Percentiles rank a stretch among this genome's conserved stretches.
Evolutionary conservation across 108 stramenopile species (phyloP).

Genomic region (Cylindrotheca fusiformis): DNA sequence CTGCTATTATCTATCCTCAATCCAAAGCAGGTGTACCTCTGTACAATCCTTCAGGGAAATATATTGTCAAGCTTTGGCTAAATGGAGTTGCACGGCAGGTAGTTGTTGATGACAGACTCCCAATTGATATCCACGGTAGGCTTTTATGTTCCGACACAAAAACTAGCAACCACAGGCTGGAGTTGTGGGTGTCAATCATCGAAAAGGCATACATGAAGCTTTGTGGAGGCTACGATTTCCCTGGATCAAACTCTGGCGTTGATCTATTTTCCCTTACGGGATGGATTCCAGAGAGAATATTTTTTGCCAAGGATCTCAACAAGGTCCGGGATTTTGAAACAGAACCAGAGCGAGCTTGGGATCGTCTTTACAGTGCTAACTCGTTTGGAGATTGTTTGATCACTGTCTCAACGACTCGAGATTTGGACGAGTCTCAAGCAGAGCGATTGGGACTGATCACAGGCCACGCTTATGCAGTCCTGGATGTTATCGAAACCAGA

Average conservation of each 20-base stretch:
- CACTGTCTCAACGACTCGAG: conserved; percentile 74
- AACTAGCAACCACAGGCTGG: conserved; percentile 33
- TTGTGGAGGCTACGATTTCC: conserved; percentile 90
- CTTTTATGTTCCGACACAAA: conserved; percentile 76
- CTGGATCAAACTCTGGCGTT: conserved; percentile 88
- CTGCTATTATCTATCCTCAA: conserved; percentile 83
- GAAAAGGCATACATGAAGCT: conserved; percentile 97
- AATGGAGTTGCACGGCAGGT: conserved; percentile 89
- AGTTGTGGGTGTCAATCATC: conserved; percentile 90
- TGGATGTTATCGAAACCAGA: conserved; percentile 63
- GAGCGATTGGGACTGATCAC: conserved; percentile 81
- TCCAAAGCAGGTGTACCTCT: conserved; percentile 51
- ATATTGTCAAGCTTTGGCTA: conserved; percentile 91
- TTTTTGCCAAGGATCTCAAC: conserved; percentile 51
- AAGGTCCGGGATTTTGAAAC: conserved; percentile 66
- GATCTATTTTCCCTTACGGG: conserved; percentile 91
- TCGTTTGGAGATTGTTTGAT: conserved; percentile 86
- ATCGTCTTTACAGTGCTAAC: conserved; percentile 66
- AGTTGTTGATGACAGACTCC: conserved; percentile 88
- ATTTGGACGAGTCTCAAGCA: conserved; percentile 57
- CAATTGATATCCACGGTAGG: conserved; percentile 67
- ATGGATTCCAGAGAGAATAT: conserved; percentile 92
- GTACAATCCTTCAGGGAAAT: conserved; percentile 88
- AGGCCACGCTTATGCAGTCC: conserved; percentile 91
- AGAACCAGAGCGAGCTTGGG: conserved; percentile 78